phyloP scores from a whole-genome alignment of 208 protist genomes.

The Trypanosoma caninum region DNA sequence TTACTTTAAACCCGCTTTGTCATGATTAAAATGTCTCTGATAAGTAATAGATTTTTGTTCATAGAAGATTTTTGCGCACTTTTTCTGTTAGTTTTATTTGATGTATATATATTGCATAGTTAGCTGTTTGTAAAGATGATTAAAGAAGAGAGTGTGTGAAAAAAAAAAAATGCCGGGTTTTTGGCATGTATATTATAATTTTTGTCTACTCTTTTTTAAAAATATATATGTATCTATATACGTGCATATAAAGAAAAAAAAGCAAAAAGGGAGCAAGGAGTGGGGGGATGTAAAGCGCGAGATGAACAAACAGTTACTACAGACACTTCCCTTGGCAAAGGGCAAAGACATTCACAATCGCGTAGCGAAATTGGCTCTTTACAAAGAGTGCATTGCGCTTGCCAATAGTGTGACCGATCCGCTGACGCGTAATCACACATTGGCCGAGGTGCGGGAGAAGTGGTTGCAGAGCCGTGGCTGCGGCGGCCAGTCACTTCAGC shows the following conservation, averaged over 20 bases:
- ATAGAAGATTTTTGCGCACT: constrained; percentile 3
- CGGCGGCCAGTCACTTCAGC: constrained; percentile 77
- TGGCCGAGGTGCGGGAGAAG: constrained; percentile 73
- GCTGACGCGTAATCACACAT: constrained; percentile 64
- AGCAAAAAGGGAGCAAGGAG: background rate
- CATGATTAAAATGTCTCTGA: background rate
- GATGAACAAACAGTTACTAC: constrained; percentile 77
- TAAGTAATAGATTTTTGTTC: background rate
- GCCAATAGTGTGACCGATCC: constrained; percentile 59
- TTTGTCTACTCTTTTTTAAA: background rate
- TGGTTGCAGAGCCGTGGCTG: constrained; percentile 77
- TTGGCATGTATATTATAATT: too few relatives aligned
- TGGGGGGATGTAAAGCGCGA: background rate
- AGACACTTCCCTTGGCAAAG: constrained; percentile 80
- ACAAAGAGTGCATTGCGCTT: constrained; percentile 86
- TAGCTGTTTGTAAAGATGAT: too few relatives aligned
- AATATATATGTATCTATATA: constrained; percentile 5
- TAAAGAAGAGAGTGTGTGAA: too few relatives aligned
- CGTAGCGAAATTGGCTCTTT: constrained; percentile 72
- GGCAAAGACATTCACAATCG: constrained; percentile 80
- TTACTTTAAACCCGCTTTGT: constrained; percentile 21
- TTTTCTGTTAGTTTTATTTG: too few relatives aligned
- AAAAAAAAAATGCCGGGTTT: too few relatives aligned
- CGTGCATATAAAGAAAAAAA: background rate
- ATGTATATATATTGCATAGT: too few relatives aligned